Evolutionary conservation across 148 eudicot species (phyloP), one percentile per base, ranked within the genome.

Genomic region (Nyssa sinensis): DNA sequence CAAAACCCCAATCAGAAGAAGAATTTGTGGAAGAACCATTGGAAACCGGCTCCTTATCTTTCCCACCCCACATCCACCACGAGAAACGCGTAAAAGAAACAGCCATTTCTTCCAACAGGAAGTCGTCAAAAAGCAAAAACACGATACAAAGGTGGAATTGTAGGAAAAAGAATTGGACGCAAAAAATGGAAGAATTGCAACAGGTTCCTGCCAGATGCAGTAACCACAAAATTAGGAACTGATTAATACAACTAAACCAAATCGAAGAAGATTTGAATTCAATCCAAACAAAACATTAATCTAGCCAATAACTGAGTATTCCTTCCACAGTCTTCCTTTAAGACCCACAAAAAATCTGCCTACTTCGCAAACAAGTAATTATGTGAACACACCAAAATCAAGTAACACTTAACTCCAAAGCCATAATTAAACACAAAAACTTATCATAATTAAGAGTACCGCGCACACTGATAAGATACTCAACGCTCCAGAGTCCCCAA

Each of bases 11-110:
- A 74, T 90, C 88, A 17, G 79, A 16, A 58, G 88, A 77, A 11
- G 91, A 77, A 70, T 89, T 86, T n/a, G 78, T 21, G 4, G 84
- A 72, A 47, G 86, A 77, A 41, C 81, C 86, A 69, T 84, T 87
- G 17, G 84, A 21, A 23, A 67, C 71, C 60, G 79, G 69, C 66
- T 75, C 86, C 77, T 82, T 83, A 28, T 86, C 87, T 70, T 78
- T 88, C 55, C 80, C 85, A 5, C 85, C 74, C 84, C 82, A 63
- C 69, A 86, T 78, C 90, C 88, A 86, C 86, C 86, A 88, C 17
- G 89, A 76, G 5, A 92, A 82, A 51, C 84, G 76, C 7, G 88
- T 78, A 64, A 82, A 77, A 24, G 90, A 80, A 49, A 86, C 82
- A 58, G 90, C 88, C 93, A 89, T 91, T 64, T 67, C 57, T 33